Evolutionary conservation across 1,284 basidiomycete species (phyloP).

Genomic region (Austroboletus novae-zelandiae): DNA sequence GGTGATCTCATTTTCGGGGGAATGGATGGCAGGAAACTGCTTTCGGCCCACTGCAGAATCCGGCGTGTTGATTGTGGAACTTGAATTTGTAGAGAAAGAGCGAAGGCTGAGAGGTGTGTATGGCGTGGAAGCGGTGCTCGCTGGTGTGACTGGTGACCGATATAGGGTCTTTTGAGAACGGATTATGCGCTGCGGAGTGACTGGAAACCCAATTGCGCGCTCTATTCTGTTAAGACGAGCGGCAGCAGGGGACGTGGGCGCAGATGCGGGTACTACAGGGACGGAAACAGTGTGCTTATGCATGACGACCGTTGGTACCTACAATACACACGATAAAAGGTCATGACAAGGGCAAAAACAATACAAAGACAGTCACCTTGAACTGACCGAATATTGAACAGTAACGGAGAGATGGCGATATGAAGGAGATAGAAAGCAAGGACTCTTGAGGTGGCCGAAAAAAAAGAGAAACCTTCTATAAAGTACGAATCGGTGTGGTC

Average conservation of each 20-base stretch:
- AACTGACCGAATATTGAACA: slow-evolving; percentile 10
- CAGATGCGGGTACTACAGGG: slow-evolving; percentile 40
- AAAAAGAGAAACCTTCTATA: slow-evolving; percentile 8
- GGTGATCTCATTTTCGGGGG: slow-evolving; percentile 18
- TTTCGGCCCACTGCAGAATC: slow-evolving; percentile 37
- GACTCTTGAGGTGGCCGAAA: slow-evolving; percentile 20
- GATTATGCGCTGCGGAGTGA: slow-evolving; percentile 46
- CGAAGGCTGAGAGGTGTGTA: slow-evolving; percentile 67
- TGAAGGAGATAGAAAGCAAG: slow-evolving; percentile 25
- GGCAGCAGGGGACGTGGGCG: slow-evolving; percentile 46
- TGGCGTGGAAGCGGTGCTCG: slow-evolving; percentile 46
- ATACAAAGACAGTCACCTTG: slow-evolving; percentile 20
- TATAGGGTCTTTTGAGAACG: slow-evolving; percentile 37
- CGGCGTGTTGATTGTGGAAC: slow-evolving; percentile 57
- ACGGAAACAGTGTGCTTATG: slow-evolving; percentile 32
- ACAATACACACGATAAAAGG: neutral
- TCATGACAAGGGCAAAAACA: neutral
- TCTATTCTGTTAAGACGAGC: slow-evolving; percentile 37
- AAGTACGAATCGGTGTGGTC: slow-evolving; percentile 14
- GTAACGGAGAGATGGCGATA: slow-evolving; percentile 22
- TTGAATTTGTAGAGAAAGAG: slow-evolving; percentile 53
- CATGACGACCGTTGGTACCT: slow-evolving; percentile 24
- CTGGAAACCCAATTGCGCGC: slow-evolving; percentile 35
- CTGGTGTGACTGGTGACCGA: slow-evolving; percentile 44
- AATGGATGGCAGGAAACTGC: slow-evolving; percentile 36